These are phyloP conservation scores for Starmerella lactis-condensi DNA, from an alignment of 805 yeast genomes.

Conservation along the genomic window DNA sequence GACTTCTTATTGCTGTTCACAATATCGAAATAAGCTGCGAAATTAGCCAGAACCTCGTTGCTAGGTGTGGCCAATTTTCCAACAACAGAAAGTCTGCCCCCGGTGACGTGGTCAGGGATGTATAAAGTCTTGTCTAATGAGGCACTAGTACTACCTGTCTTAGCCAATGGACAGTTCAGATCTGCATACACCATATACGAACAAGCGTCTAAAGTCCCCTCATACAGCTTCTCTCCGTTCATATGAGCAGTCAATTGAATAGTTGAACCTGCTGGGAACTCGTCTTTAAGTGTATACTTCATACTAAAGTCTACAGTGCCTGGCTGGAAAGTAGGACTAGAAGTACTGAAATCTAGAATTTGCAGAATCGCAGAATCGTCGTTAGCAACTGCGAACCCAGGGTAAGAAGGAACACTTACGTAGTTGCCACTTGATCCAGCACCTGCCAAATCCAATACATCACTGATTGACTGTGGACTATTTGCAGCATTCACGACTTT, in stretches of 20 bases:
- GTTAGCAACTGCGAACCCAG: constrained; percentile 12
- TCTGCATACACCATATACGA: constrained; percentile 16
- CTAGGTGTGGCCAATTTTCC: constrained; percentile 16
- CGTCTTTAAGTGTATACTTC: constrained; percentile 12
- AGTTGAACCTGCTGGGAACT: constrained; percentile 15
- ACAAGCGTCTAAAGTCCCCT: constrained; percentile 17
- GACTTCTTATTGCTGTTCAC: constrained; percentile 4
- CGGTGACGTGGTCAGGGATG: constrained; percentile 19
- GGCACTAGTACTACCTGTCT: constrained; percentile 4
- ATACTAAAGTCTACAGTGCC: constrained; percentile 18
- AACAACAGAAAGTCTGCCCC: constrained; percentile 18
- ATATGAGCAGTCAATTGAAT: constrained; percentile 15
- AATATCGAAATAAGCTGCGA: constrained; percentile 16
- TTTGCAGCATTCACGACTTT: too few relatives aligned
- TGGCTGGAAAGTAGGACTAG: constrained; percentile 19
- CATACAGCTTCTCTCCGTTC: constrained; percentile 9
- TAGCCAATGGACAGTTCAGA: constrained; percentile 18
- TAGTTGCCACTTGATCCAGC: constrained; percentile 9
- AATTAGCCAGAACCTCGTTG: constrained; percentile 11
- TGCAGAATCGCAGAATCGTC: constrained; percentile 17
- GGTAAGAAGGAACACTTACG: constrained; percentile 5
- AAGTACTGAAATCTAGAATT: constrained; percentile 13
- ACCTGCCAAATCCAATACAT: too few relatives aligned
- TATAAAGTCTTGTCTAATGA: constrained; percentile 14
- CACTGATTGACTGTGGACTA: too few relatives aligned